phyloP scores from a whole-genome alignment of 2,329 filamentous ascomycete genomes.

The Oidium heveae region DNA sequence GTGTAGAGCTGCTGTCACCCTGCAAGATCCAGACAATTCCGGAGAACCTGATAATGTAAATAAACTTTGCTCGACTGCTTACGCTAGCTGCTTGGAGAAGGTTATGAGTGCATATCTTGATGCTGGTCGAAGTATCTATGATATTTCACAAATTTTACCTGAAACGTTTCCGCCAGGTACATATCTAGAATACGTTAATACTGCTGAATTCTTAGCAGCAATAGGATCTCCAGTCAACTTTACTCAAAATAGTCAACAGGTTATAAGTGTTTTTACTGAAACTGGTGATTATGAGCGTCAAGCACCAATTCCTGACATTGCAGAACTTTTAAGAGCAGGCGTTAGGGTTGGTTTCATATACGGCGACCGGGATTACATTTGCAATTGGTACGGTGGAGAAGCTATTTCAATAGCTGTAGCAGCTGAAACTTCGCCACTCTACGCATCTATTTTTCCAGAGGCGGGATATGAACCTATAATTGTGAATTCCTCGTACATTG shows the following conservation, averaged over 20 bases:
- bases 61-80: conserved; percentile 13
- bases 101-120: conserved; percentile 14
- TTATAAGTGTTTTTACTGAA: conserved; percentile 21
- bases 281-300: conserved; percentile 38
- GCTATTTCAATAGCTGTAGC: conserved; percentile 40
- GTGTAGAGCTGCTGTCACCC: conserved; percentile 22
- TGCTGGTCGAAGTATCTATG: conserved; percentile 14
- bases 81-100: conserved; percentile 13
- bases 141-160: conserved; percentile 14
- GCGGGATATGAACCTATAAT: conserved; percentile 51
- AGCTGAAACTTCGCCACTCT: conserved; percentile 20
- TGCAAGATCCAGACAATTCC: conserved; percentile 18
- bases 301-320: conserved; percentile 31
- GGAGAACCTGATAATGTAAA: conserved; percentile 17
- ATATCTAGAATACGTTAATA: conserved; percentile 40
- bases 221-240: conserved; percentile 38
- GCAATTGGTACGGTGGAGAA: conserved; percentile 52
- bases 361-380: conserved; percentile 36
- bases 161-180: conserved; percentile 38
- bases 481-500: conserved; percentile 41
- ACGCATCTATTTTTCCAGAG: conserved; percentile 28
- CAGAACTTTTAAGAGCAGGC: conserved; percentile 31
- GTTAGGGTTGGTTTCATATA: conserved; percentile 51
- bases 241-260: conserved; percentile 22
- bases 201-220: conserved; percentile 29